Percentiles rank a stretch among this genome's conserved stretches.
Conservation (phyloP, 2,329 filamentous ascomycete genomes). For the Aspergillus phoenicis region DNA sequence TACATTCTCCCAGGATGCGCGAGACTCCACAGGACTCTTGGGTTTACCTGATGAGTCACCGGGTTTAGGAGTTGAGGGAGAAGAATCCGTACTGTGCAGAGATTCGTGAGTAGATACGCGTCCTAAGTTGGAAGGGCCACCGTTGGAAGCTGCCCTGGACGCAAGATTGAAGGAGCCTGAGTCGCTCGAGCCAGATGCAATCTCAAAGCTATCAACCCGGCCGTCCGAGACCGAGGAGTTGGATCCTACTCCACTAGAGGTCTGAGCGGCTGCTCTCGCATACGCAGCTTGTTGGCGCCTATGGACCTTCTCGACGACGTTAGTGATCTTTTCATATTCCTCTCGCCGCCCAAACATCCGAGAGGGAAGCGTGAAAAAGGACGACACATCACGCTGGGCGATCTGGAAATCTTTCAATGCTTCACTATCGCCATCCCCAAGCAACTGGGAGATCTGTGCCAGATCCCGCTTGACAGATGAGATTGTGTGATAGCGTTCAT, state of each 20-base stretch:
- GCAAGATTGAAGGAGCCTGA: constrained; percentile 51
- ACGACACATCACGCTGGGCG: constrained; percentile 83
- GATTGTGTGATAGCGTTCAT: constrained; percentile 85
- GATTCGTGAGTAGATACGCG: constrained; percentile 40
- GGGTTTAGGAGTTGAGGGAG: constrained; percentile 35
- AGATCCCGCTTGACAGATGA: constrained; percentile 85
- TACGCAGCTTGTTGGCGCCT: constrained; percentile 58
- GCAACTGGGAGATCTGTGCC: constrained; percentile 69
- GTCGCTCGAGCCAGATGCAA: constrained; percentile 58
- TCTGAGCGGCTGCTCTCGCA: constrained; percentile 35
- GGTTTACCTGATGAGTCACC: constrained; percentile 29
- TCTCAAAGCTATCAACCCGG: constrained; percentile 50
- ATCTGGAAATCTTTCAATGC: constrained; percentile 74
- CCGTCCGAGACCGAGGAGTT: constrained; percentile 56
- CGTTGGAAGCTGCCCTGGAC: constrained; percentile 43
- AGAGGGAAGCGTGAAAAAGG: constrained; percentile 84
- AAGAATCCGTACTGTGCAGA: constrained; percentile 37
- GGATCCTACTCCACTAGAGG: constrained; percentile 53
- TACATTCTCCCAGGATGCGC: constrained; percentile 36
- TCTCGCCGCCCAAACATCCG: constrained; percentile 77
- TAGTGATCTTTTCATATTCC: constrained; percentile 70
- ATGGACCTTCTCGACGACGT: constrained; percentile 75
- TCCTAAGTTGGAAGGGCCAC: constrained; percentile 30
- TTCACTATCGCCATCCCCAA: constrained; percentile 72
- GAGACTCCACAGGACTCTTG: constrained; percentile 43